Percentiles rank a stretch among this genome's conserved stretches.
phyloP scores from a whole-genome alignment of 345 rosid species.

The Populus pruinosa region DNA sequence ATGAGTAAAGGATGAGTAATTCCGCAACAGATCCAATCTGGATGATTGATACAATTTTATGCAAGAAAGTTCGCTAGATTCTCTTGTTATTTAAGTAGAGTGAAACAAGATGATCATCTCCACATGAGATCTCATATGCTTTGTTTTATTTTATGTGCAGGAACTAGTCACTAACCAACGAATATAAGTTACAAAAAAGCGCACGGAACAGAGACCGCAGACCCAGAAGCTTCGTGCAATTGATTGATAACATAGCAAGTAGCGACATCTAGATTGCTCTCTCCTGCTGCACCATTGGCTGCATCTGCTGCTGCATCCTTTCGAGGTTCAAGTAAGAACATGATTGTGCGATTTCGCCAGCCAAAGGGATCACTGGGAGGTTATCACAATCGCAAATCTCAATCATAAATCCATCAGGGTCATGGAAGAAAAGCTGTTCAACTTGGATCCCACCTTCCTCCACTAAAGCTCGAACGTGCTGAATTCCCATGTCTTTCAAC shows the following conservation, averaged over 20 bases:
- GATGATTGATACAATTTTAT: too few species aligned
- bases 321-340: conserved; percentile 16
- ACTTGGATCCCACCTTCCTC: conserved; percentile 39
- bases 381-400: conserved; percentile 45
- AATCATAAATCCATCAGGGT: conserved; percentile 45
- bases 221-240: not conserved
- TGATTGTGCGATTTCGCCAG: conserved; percentile 10
- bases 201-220: not conserved
- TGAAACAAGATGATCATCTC: not conserved
- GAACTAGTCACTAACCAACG: not conserved
- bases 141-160: not conserved
- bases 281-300: conserved; percentile 4
- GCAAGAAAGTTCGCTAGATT: too few species aligned
- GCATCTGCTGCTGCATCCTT: not conserved
- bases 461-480: conserved; percentile 27
- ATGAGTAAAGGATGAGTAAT: too few species aligned
- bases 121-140: not conserved
- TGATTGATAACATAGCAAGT: not conserved
- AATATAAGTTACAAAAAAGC: not conserved
- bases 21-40: too few species aligned
- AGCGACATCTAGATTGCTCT: not conserved
- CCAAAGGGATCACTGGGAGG: conserved; percentile 38
- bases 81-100: not conserved
- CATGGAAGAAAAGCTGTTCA: conserved; percentile 46
- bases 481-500: conserved; percentile 31